Evolutionary conservation across 2,329 filamentous ascomycete species (phyloP), one percentile per base, ranked within the genome.

Genomic region (Fusarium nurragi): DNA sequence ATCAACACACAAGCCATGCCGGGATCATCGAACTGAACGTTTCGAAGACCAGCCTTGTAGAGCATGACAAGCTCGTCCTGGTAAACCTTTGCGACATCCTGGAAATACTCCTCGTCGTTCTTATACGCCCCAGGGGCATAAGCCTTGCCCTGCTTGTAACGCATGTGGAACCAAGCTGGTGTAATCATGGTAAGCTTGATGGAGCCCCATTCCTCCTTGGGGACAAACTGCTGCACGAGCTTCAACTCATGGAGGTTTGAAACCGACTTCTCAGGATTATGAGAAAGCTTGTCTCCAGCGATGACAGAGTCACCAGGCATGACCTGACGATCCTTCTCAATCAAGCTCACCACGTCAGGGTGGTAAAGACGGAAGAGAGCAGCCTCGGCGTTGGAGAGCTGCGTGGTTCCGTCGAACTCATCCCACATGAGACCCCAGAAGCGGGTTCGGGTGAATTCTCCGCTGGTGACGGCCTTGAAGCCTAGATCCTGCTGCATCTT

Each of bases 21-120:
- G 1, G 87, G 88, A 71, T 90, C 88, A 64, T 90, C 88, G 45
- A 88, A 88, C 72, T 90, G 88, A n/a, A 89, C 84, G 65, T 89
- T 89, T 25, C 87, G 78, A 64, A 88, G 79, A 2, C 88, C 87
- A 18, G 85, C 85, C 53, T 87, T 80, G 73, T 90, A 89, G 13
- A 90, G 78, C 69, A 84, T 80, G 56, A 81, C 81, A 46, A 90
- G 76, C 74, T 90, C 88, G n/a, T 77, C 82, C 70, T 86, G 84
- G 74, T 89, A 90, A 18, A 88, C 86, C 77, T 84, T 86, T 66
- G 87, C 87, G 21, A 90, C 87, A 62, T 89, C 88, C 38, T 77
- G 79, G 72, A 89, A 90, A 74, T 90, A 89, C 70, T 88, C 86
- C 21, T 64, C 59, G 4, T 73, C 71, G 14, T 67, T 73, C 41